Evolutionary conservation across 2,329 filamentous ascomycete species (phyloP).

Genomic region (Fusarium temperatum): DNA sequence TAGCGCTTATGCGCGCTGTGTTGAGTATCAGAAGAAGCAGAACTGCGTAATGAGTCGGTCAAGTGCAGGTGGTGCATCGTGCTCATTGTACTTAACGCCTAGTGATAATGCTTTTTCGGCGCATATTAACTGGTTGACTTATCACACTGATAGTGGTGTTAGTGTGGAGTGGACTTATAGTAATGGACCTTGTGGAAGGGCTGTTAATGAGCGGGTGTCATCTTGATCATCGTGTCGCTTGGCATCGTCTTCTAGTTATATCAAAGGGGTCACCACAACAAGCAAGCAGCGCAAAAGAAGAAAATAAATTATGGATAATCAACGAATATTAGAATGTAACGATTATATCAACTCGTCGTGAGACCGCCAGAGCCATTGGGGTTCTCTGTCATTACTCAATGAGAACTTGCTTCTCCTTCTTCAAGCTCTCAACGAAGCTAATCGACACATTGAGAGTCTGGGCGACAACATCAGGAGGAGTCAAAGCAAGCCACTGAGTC

Average conservation of each 20-base stretch:
- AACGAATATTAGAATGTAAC: not conserved
- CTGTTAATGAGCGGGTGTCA: not conserved
- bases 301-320: not conserved
- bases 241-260: no score
- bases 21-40: not conserved
- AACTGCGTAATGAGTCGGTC: not conserved
- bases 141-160: not conserved
- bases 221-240: not conserved
- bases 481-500: conserved; percentile 75
- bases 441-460: conserved; percentile 67
- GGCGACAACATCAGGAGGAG: conserved; percentile 69
- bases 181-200: not conserved
- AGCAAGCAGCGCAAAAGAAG: accelerated
- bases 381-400: conserved; percentile 27
- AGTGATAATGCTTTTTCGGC: not conserved
- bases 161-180: not conserved
- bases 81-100: not conserved
- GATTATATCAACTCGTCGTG: no score
- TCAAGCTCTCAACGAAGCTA: conserved; percentile 63
- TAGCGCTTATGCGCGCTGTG: not conserved
- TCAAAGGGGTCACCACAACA: not conserved
- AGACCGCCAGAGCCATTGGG: accelerated
- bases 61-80: not conserved
- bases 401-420: conserved; percentile 71
- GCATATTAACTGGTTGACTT: not conserved